Evolutionary conservation across 116 monocot species (phyloP).

Genomic region (Zostera marina): DNA sequence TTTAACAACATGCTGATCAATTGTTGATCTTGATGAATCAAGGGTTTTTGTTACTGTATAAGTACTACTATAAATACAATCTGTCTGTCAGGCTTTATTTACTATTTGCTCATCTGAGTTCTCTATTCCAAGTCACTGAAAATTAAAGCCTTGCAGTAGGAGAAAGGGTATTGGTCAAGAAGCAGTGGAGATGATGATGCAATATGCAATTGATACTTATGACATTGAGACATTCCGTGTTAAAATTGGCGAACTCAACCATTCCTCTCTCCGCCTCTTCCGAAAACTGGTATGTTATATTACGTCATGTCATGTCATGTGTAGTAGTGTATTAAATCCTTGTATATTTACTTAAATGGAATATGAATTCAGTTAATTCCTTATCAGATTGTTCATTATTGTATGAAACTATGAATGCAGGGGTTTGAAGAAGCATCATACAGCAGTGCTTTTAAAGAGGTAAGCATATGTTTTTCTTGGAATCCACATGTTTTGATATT

Average conservation of each 20-base stretch:
- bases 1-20: no score
- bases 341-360: background rate
- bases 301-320: no score
- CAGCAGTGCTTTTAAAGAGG: slow-evolving; percentile 81
- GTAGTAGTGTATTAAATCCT: background rate
- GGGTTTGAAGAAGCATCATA: slow-evolving; percentile 58
- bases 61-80: background rate
- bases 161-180: slow-evolving; percentile 84
- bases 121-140: background rate
- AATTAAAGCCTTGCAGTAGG: slow-evolving; percentile 24
- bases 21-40: no score
- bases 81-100: background rate
- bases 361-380: no score
- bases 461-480: slow-evolving; percentile 4
- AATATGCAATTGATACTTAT: slow-evolving; percentile 48
- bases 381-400: no score
- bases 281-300: slow-evolving; percentile 54
- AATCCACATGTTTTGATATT: background rate
- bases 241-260: slow-evolving; percentile 75
- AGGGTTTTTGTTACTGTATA: no score
- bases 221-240: slow-evolving; percentile 53
- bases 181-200: slow-evolving; percentile 77
- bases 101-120: background rate
- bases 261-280: slow-evolving; percentile 64
- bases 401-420: slow-evolving; percentile 16